These are phyloP conservation scores for Colletotrichum sp. DNA, from an alignment of 2,329 filamentous ascomycete genomes.

Conservation along the genomic window DNA sequence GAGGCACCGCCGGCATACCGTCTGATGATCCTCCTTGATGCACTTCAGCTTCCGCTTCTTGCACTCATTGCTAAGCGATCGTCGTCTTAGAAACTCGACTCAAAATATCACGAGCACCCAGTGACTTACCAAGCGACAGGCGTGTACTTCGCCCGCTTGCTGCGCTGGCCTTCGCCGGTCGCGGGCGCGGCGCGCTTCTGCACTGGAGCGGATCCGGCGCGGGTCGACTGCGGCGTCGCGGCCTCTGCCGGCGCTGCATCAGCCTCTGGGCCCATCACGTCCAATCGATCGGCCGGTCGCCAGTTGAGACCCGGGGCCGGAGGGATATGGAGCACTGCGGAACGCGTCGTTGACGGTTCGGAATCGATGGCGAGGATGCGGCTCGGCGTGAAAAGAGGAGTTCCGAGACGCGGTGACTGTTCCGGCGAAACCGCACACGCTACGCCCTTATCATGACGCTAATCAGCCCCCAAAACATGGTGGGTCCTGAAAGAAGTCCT, in stretches of 20 bases:
- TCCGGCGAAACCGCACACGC: not conserved
- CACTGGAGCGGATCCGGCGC: slow-evolving; percentile 1
- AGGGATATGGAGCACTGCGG: not conserved
- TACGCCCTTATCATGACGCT: not conserved
- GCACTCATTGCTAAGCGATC: slow-evolving; percentile 36
- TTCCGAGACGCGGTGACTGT: not conserved
- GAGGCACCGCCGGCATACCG: slow-evolving; percentile 34
- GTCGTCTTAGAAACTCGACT: not conserved
- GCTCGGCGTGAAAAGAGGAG: not conserved
- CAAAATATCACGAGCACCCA: not conserved
- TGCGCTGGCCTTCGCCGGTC: not conserved
- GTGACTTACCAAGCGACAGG: slow-evolving; percentile 38
- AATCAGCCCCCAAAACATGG: not conserved
- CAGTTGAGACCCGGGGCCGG: not conserved
- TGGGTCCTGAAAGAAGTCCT: not conserved
- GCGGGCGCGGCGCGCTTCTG: slow-evolving; percentile 13
- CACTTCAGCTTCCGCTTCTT: slow-evolving; percentile 48
- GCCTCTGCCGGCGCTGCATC: not conserved
- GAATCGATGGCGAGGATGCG: not conserved
- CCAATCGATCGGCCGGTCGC: not conserved
- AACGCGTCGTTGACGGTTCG: not conserved
- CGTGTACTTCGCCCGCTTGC: slow-evolving; percentile 42
- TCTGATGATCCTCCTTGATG: slow-evolving; percentile 27
- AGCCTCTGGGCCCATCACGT: not conserved
- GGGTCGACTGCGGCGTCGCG: not conserved